These are phyloP conservation scores for Holtermannia corniformis DNA, from an alignment of 768 basidiomycete species.

Conservation along the genomic window DNA sequence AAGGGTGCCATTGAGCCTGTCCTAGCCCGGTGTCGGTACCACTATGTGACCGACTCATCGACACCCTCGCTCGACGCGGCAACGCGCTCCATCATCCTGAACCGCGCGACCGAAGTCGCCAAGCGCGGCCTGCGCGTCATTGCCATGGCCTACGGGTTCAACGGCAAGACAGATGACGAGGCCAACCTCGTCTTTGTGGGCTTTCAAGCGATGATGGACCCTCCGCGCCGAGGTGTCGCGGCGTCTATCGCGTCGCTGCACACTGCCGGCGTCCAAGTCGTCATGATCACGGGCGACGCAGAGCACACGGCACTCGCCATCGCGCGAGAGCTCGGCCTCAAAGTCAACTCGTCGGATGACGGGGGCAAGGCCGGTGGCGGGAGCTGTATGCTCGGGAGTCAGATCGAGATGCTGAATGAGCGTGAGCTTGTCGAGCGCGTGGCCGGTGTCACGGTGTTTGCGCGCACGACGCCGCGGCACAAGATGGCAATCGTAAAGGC, in stretches of 20 bases:
- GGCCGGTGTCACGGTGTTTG: slow-evolving; percentile 76
- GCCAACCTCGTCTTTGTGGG: slow-evolving; percentile 68
- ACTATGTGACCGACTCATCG: slow-evolving; percentile 81
- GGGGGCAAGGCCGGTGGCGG: slow-evolving; percentile 14
- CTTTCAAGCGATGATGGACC: slow-evolving; percentile 91
- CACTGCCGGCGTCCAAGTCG: slow-evolving; percentile 80
- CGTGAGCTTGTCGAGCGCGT: slow-evolving; percentile 73
- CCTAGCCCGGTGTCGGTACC: slow-evolving; percentile 74
- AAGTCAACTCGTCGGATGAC: slow-evolving; percentile 46
- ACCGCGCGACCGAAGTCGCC: slow-evolving; percentile 63
- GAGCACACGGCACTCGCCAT: slow-evolving; percentile 84
- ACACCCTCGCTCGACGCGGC: slow-evolving; percentile 66
- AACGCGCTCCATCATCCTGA: slow-evolving; percentile 58
- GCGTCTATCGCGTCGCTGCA: slow-evolving; percentile 75
- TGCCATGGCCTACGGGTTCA: slow-evolving; percentile 79
- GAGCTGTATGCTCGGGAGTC: slow-evolving; percentile 62
- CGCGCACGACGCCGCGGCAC: slow-evolving; percentile 88
- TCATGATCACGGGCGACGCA: slow-evolving; percentile 97
- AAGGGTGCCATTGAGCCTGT: slow-evolving; percentile 88
- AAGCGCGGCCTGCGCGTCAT: slow-evolving; percentile 73
- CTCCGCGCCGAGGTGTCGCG: slow-evolving; percentile 85
- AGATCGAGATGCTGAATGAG: slow-evolving; percentile 74
- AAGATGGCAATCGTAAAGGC: slow-evolving; percentile 97
- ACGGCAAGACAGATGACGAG: slow-evolving; percentile 44
- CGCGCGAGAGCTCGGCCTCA: slow-evolving; percentile 72